Conservation (phyloP, 2,329 filamentous ascomycete genomes). For the Paecilomyces sp. region DNA sequence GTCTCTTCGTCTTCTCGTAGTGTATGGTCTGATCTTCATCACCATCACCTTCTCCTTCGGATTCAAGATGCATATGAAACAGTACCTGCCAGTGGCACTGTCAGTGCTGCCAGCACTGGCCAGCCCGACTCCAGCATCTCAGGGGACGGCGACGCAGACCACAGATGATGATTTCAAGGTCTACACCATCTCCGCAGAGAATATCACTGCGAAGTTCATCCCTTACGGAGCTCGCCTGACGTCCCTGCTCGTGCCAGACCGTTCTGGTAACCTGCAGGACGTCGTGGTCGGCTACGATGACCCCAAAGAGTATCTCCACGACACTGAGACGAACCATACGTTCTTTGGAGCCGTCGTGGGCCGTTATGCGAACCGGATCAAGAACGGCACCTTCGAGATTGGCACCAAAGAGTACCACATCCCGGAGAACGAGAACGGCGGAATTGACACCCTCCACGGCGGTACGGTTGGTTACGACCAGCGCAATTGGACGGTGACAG, state of each 20-base stretch:
- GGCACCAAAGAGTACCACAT: conserved; percentile 42
- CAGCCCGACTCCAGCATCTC: conserved; percentile 9
- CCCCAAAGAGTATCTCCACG: conserved; percentile 35
- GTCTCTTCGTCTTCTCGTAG: conserved; percentile 18
- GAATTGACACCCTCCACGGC: conserved; percentile 48
- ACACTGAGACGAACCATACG: conserved; percentile 41
- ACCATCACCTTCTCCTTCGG: conserved; percentile 18
- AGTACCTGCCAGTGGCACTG: conserved; percentile 24
- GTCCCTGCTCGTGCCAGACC: conserved; percentile 44
- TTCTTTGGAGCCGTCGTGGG: conserved; percentile 44
- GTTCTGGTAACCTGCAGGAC: conserved; percentile 42
- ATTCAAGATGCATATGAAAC: conserved; percentile 30
- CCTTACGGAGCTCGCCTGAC: conserved; percentile 42
- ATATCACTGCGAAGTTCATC: conserved; percentile 43
- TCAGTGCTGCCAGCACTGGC: conserved; percentile 24
- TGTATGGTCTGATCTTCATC: conserved; percentile 24
- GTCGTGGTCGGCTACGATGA: conserved; percentile 46
- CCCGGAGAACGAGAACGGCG: conserved; percentile 44
- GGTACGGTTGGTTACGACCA: conserved; percentile 41
- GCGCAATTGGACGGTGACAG: conserved; percentile 44
- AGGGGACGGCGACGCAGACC: conserved; percentile 5
- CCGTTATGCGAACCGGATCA: conserved; percentile 50
- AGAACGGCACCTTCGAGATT: conserved; percentile 49
- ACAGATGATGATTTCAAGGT: conserved; percentile 28
- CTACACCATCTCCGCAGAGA: conserved; percentile 40